phyloP scores from a whole-genome alignment of 1,284 basidiomycete genomes.

The Sporisorium sorghi region DNA sequence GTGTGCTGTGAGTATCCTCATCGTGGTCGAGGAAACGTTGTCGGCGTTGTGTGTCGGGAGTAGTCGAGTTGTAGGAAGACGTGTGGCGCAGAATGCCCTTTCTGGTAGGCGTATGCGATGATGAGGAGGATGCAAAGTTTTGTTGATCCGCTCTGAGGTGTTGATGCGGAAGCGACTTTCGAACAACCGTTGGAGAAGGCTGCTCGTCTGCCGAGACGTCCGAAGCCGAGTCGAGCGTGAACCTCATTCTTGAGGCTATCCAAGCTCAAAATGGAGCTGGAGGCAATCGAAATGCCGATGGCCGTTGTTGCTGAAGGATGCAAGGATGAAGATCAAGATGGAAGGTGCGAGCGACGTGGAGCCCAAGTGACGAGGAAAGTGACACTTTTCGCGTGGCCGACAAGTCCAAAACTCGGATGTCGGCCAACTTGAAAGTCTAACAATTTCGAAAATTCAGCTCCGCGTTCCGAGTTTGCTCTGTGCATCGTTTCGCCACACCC shows the following conservation, averaged over 20 bases:
- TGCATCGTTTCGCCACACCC: constrained; percentile 16
- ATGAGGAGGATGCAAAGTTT: constrained; percentile 32
- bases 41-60: constrained; percentile 14
- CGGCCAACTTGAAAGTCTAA: background rate
- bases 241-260: constrained; percentile 16
- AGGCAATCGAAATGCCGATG: background rate
- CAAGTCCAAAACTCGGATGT: background rate
- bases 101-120: constrained; percentile 19
- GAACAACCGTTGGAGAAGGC: constrained; percentile 22
- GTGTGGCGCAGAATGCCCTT: constrained; percentile 46
- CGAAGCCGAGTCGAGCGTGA: constrained; percentile 41
- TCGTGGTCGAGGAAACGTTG: constrained; percentile 21
- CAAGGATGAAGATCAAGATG: constrained; percentile 1
- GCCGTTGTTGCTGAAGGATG: background rate
- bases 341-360: background rate
- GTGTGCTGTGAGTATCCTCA: background rate
- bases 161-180: constrained; percentile 30
- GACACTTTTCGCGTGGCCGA: background rate
- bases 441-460: background rate
- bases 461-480: background rate
- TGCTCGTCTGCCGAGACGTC: constrained; percentile 39
- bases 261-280: background rate
- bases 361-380: background rate
- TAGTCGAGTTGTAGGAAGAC: constrained; percentile 17
- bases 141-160: constrained; percentile 6